Evolutionary conservation across 129 eudicot genomes (phyloP).

Genomic region (Escallonia herrerae): DNA sequence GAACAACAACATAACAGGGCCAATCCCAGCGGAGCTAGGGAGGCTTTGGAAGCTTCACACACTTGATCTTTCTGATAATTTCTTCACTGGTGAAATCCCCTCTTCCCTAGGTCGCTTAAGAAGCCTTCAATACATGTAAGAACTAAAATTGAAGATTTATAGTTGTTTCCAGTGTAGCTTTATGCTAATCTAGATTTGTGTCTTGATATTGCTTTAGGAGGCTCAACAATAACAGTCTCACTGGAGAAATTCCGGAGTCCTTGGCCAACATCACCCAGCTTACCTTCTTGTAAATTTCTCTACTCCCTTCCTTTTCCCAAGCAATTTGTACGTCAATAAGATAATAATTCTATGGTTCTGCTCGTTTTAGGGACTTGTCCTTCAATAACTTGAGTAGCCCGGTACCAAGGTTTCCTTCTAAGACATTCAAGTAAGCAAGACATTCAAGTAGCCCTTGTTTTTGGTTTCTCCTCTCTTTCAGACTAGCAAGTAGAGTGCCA

Average conservation of each 20-base stretch:
- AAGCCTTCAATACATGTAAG: slow-evolving; percentile 75
- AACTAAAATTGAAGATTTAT: slow-evolving; percentile 8
- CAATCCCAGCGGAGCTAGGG: slow-evolving; percentile 67
- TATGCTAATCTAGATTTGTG: slow-evolving; percentile 11
- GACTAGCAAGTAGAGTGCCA: not conserved
- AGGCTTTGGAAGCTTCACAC: slow-evolving; percentile 66
- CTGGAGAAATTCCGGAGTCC: slow-evolving; percentile 58
- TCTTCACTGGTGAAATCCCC: slow-evolving; percentile 60
- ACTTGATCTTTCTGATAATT: slow-evolving; percentile 85
- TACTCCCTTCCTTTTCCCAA: not conserved
- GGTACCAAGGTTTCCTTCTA: slow-evolving; percentile 68
- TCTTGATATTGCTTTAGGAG: slow-evolving; percentile 44
- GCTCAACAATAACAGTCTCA: slow-evolving; percentile 75
- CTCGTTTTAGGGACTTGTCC: slow-evolving; percentile 63
- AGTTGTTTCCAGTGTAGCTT: not conserved
- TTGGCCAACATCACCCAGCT: slow-evolving; percentile 67
- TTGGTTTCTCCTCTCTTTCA: not conserved
- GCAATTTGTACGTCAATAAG: not conserved
- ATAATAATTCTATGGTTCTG: slow-evolving; percentile 1
- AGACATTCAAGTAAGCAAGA: slow-evolving; percentile 62
- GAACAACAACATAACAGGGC: slow-evolving; percentile 75
- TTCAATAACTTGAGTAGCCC: slow-evolving; percentile 82
- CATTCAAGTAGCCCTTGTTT: not conserved
- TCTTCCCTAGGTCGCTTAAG: slow-evolving; percentile 55
- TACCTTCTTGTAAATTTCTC: slow-evolving; percentile 54